Percentiles rank a stretch among this genome's conserved stretches.
phyloP scores from a whole-genome alignment of 225 moss, liverwort and hornwort species.

The Neckera pumila region DNA sequence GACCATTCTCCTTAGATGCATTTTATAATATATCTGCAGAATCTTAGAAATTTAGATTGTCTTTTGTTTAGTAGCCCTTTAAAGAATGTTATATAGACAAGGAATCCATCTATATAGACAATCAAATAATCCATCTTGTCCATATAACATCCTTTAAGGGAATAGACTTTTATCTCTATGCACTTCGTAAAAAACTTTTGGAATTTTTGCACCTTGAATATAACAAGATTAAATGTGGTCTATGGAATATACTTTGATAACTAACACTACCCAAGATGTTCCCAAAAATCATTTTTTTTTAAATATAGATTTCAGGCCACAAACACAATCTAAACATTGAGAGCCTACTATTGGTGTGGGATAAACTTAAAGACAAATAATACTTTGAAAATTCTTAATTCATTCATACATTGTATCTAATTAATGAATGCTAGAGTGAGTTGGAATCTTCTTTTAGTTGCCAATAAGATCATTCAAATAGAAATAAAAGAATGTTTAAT shows the following conservation, averaged over 20 bases:
- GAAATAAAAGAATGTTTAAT: too few relatives aligned
- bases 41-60: too few relatives aligned
- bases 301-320: accelerated
- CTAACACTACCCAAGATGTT: neutral
- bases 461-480: neutral
- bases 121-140: too few relatives aligned
- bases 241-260: neutral
- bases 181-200: accelerated
- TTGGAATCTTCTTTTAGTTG: neutral
- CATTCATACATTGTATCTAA: neutral
- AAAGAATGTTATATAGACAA: too few relatives aligned
- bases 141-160: too few relatives aligned
- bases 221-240: neutral
- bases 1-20: too few relatives aligned
- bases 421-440: neutral
- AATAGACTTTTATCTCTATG: neutral
- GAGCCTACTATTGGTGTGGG: neutral
- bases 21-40: too few relatives aligned
- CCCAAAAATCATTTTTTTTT: neutral
- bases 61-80: too few relatives aligned
- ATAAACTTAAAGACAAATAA: neutral
- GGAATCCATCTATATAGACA: too few relatives aligned
- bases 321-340: neutral
- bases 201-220: neutral
- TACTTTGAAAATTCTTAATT: neutral